phyloP scores from a whole-genome alignment of 495 filamentous ascomycete genomes.

The Penicillium paxilli region DNA sequence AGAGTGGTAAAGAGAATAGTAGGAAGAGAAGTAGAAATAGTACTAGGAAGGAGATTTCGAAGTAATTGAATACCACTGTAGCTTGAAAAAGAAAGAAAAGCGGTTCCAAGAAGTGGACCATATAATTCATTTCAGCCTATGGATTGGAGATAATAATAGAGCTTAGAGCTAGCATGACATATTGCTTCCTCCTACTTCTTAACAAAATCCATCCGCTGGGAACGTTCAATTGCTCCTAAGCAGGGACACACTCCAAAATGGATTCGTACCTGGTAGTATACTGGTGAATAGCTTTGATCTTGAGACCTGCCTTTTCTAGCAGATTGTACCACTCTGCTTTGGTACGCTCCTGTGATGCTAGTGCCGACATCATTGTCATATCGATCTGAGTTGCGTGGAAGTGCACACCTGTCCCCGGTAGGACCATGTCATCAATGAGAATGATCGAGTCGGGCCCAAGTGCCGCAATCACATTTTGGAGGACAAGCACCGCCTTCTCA shows the following conservation, averaged over 20 bases:
- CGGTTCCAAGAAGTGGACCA: no score
- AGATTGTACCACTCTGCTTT: slow-evolving; percentile 39
- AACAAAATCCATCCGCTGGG: no score
- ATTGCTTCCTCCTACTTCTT: no score
- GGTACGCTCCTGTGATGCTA: slow-evolving; percentile 29
- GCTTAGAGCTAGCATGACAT: no score
- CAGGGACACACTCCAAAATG: neutral
- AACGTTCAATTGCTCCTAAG: no score
- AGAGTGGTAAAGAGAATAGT: no score
- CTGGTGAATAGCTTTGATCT: slow-evolving; percentile 1
- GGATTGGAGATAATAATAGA: no score
- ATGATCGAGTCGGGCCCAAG: slow-evolving; percentile 37
- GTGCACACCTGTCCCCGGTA: slow-evolving; percentile 20
- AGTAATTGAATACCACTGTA: no score
- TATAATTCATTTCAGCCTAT: no score
- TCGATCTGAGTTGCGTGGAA: slow-evolving; percentile 21
- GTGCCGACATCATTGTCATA: slow-evolving; percentile 28
- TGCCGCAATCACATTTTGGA: slow-evolving; percentile 33
- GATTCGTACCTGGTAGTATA: neutral
- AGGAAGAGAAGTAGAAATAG: no score
- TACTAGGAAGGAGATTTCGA: no score
- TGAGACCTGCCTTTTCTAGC: slow-evolving; percentile 36
- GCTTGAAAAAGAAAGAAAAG: no score
- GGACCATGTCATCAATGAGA: slow-evolving; percentile 42
- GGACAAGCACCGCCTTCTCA: slow-evolving; percentile 35